These are phyloP conservation scores for Leishmania braziliensis DNA, from an alignment of 208 protist genomes.

Conservation along the genomic window DNA sequence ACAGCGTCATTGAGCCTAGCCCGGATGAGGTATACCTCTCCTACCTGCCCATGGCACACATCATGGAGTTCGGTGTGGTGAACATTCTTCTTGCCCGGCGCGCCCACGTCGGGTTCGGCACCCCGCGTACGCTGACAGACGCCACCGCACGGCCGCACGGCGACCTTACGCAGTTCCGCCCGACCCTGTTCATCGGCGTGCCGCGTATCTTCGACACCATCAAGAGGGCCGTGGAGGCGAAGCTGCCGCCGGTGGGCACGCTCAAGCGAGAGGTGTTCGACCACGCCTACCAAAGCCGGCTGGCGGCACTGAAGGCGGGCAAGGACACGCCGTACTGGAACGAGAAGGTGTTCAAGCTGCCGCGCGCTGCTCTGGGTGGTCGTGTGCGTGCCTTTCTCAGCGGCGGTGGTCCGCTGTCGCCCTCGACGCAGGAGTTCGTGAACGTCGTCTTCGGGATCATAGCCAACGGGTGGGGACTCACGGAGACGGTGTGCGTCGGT, in stretches of 20 bases:
- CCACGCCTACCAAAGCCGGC: slow-evolving; percentile 59
- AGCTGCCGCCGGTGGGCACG: slow-evolving; percentile 69
- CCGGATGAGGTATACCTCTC: slow-evolving; percentile 72
- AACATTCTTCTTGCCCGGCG: slow-evolving; percentile 75
- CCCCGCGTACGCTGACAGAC: slow-evolving; percentile 77
- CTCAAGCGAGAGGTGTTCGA: slow-evolving; percentile 81
- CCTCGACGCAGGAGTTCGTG: slow-evolving; percentile 84
- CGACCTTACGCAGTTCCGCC: slow-evolving; percentile 80
- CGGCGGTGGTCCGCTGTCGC: slow-evolving; percentile 82
- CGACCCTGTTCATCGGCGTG: slow-evolving; percentile 76
- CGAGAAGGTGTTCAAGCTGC: slow-evolving; percentile 70
- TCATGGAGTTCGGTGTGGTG: slow-evolving; percentile 87
- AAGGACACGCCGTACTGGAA: slow-evolving; percentile 90
- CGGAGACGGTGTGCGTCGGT: slow-evolving; percentile 85
- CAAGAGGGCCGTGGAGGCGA: slow-evolving; percentile 72
- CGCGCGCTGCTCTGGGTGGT: slow-evolving; percentile 63
- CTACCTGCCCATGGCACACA: slow-evolving; percentile 94
- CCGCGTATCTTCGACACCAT: slow-evolving; percentile 91
- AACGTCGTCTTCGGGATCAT: slow-evolving; percentile 77
- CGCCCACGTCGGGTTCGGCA: slow-evolving; percentile 77
- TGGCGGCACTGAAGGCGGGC: slow-evolving; percentile 61
- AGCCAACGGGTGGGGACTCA: slow-evolving; percentile 86
- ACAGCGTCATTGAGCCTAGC: slow-evolving; percentile 16
- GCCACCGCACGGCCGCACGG: slow-evolving; percentile 77
- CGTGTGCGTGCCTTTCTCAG: slow-evolving; percentile 62